These are phyloP conservation scores for Argentina anserina DNA, from an alignment of 306 rosid species.

Conservation along the genomic window DNA sequence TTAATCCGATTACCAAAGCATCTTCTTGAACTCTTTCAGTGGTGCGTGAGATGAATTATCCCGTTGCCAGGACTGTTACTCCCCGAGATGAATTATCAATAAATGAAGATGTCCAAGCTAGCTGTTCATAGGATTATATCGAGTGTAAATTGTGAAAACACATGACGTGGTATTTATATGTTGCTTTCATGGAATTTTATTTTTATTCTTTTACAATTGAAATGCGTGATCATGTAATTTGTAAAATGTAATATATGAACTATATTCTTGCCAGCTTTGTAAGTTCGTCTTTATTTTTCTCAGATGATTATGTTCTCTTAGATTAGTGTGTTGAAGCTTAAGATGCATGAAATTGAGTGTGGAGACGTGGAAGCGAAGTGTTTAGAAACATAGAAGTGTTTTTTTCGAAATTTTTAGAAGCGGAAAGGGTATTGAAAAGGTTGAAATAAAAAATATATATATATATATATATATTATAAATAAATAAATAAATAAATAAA, in stretches of 20 bases:
- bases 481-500: no score
- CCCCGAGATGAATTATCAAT: constrained; percentile 27
- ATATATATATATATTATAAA: no score
- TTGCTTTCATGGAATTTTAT: constrained; percentile 21
- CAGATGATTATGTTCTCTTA: no score
- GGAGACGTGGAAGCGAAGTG: no score
- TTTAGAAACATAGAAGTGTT: no score
- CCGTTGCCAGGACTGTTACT: constrained; percentile 34
- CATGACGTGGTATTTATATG: neutral
- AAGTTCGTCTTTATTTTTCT: neutral
- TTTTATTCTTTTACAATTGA: constrained; percentile 14
- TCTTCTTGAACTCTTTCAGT: constrained; percentile 50
- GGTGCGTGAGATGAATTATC: constrained; percentile 15
- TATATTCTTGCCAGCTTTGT: constrained; percentile 7
- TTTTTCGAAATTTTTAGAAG: no score
- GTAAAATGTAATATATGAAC: constrained; percentile 15
- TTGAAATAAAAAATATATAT: no score
- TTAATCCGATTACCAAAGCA: constrained; percentile 56
- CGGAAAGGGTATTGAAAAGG: no score
- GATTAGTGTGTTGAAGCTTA: no score
- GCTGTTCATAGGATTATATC: constrained; percentile 16
- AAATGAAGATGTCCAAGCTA: constrained; percentile 38
- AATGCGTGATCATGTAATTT: constrained; percentile 19
- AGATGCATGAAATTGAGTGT: no score
- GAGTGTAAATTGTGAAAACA: constrained; percentile 3